phyloP scores from a whole-genome alignment of 805 yeast genomes.

The Kodamaea kaohsiungensis region DNA sequence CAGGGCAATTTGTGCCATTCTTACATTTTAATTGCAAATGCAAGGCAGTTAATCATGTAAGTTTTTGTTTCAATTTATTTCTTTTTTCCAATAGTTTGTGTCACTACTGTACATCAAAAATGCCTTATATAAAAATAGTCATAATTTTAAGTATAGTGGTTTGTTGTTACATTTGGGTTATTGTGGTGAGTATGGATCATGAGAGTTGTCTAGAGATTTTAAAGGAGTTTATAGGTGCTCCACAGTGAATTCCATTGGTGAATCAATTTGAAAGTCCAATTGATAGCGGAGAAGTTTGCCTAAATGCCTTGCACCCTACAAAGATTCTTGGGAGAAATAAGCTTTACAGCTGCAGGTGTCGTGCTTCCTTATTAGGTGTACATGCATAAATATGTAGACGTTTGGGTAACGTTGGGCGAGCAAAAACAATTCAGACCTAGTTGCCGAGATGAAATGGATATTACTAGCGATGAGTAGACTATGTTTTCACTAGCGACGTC shows the following conservation, averaged over 20 bases:
- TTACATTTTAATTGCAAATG: neutral
- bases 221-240: no score
- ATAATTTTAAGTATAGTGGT: neutral
- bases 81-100: neutral
- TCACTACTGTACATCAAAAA: neutral
- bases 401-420: neutral
- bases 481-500: neutral
- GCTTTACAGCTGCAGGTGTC: neutral
- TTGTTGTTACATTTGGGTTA: no score
- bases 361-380: neutral
- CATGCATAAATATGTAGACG: neutral
- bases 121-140: neutral
- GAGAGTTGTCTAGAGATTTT: no score
- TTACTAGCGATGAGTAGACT: neutral
- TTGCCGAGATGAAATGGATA: neutral
- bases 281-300: neutral
- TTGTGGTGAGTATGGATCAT: no score
- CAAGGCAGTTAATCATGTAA: neutral
- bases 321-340: neutral
- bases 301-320: neutral
- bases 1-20: neutral
- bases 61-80: neutral
- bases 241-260: no score
- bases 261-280: no score
- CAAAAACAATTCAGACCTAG: neutral